Evolutionary conservation across 495 filamentous ascomycete species (phyloP).

Genomic region (Choiromyces venosus): DNA sequence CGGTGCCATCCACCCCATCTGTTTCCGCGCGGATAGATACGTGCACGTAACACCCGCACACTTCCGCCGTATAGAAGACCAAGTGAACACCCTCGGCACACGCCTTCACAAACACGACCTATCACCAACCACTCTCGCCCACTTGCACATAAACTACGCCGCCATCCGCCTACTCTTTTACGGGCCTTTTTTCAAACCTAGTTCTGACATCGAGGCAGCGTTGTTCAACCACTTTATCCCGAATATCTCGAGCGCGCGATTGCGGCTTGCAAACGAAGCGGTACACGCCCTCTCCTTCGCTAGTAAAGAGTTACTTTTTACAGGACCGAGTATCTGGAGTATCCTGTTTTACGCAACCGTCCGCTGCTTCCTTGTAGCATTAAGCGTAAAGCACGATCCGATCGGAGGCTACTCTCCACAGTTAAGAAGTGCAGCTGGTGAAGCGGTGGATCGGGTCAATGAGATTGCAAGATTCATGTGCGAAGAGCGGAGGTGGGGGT

Average conservation of each 20-base stretch:
- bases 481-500: constrained; percentile 29
- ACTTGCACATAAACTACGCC: constrained; percentile 28
- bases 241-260: constrained; percentile 14
- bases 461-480: constrained; percentile 31
- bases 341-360: constrained; percentile 34
- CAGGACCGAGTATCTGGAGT: constrained; percentile 34
- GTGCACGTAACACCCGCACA: constrained; percentile 16
- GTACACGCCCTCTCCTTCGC: constrained; percentile 21
- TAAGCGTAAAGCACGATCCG: constrained; percentile 33
- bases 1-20: constrained; percentile 28
- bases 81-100: constrained; percentile 10
- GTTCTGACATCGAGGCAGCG: constrained; percentile 15
- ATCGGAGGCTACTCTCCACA: constrained; percentile 26
- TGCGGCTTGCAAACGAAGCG: constrained; percentile 18
- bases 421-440: constrained; percentile 12
- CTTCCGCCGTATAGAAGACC: constrained; percentile 23
- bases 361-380: constrained; percentile 29
- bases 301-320: constrained; percentile 24
- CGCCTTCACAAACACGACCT: constrained; percentile 18
- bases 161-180: constrained; percentile 31
- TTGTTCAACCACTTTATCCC: constrained; percentile 22
- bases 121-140: constrained; percentile 8
- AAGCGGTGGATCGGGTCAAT: constrained; percentile 25
- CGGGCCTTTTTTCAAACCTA: constrained; percentile 32
- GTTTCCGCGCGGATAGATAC: constrained; percentile 30